Evolutionary conservation across 177 flowering plant genomes (phyloP), one percentile per base, ranked within the genome.

Genomic region (Telopea speciosissima): DNA sequence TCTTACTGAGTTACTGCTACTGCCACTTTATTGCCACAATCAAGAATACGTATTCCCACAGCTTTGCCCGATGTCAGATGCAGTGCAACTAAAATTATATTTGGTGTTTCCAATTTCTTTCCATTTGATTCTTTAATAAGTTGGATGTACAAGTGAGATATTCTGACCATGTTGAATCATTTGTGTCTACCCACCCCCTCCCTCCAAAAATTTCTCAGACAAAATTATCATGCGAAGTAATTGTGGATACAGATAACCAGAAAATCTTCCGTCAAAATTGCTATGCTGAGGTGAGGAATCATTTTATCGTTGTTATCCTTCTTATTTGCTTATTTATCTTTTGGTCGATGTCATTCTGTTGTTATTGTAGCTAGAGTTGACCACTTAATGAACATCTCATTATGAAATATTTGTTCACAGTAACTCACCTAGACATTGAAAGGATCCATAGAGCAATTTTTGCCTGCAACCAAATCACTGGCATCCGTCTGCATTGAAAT

Each of bases 171-270:
- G 40, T 36, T 36, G 40, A 36, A 36, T 36, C 40, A 6, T 36
- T 36, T 36, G 40, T 36, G 40, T 36, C 40, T 8, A 3, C 40
- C 40, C 40, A 36, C 40, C 40, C 40, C 40, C 40, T 36, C 9
- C 40, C 40, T 68, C 28, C 8, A 16, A 62, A 13, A 45, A 60
- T 56, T 63, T 65, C 26, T 67, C 86, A 93, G 98, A 85, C 83
- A 69, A 84, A 71, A 81, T 81, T 86, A 40, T 83, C 91, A 8
- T 89, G 98, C 68, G 92, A 93, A 72, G 79, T 91, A 52, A 67
- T 68, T 75, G 87, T 93, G 25, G 80, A 83, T 74, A 77, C 79
- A 12, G 80, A 45, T 65, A 81, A 86, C 71, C 86, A 90, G 78
- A 87, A 85, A 45, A 74, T 90, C 22, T 67, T 58, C 17, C 89